These are phyloP conservation scores for Phytomonas sp. DNA, from an alignment of 208 protist species.

Conservation along the genomic window DNA sequence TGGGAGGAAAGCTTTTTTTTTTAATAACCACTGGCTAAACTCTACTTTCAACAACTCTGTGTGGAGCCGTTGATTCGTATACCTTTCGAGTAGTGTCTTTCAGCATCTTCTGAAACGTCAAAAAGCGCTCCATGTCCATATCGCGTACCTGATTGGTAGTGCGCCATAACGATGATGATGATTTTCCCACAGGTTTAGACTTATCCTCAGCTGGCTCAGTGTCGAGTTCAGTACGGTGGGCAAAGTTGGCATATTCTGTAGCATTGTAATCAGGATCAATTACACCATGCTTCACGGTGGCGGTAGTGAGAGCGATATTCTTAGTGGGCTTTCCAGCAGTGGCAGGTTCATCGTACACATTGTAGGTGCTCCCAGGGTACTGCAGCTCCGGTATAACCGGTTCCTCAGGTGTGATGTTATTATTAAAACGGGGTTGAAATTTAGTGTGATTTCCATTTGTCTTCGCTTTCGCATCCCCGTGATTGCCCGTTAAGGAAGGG, in stretches of 20 bases:
- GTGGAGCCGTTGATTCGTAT: conserved; percentile 32
- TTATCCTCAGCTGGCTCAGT: conserved; percentile 7
- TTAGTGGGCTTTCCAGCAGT: not conserved
- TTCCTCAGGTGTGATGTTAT: conserved; percentile 40
- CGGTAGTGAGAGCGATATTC: not conserved
- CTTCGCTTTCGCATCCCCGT: not conserved
- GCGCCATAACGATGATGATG: conserved; percentile 61
- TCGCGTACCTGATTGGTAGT: conserved; percentile 77
- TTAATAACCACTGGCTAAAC: not conserved
- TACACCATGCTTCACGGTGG: not conserved
- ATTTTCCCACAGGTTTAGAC: conserved; percentile 20
- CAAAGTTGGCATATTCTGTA: conserved; percentile 1
- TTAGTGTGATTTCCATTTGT: not conserved
- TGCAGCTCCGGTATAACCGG: conserved; percentile 38
- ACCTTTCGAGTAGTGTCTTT: conserved; percentile 45
- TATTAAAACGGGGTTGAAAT: conserved; percentile 43
- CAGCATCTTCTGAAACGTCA: conserved; percentile 67
- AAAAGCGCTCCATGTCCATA: conserved; percentile 58
- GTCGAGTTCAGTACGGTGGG: not conserved
- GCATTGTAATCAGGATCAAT: not conserved
- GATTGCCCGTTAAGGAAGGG: conserved; percentile 15
- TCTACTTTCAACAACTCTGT: not conserved
- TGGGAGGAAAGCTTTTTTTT: not conserved
- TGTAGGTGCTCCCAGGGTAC: conserved; percentile 77
- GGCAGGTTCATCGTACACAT: conserved; percentile 39